Evolutionary conservation across 2,329 filamentous ascomycete species (phyloP).

Genomic region (Aspergillus proliferans): DNA sequence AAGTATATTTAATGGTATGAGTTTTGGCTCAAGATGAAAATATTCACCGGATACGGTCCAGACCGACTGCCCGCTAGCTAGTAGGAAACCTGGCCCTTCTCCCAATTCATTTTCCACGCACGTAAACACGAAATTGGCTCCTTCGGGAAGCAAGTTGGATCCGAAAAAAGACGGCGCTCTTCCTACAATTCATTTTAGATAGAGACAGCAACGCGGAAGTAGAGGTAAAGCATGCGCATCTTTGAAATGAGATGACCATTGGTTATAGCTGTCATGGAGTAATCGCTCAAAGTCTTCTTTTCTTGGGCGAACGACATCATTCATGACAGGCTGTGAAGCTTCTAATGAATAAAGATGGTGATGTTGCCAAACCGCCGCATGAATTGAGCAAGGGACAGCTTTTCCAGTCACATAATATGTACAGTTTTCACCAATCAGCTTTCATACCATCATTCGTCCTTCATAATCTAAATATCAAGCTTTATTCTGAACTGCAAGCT

Average conservation of each 20-base stretch:
- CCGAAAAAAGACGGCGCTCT: slow-evolving; percentile 14
- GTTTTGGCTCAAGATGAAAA: slow-evolving; percentile 10
- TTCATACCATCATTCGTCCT: no score
- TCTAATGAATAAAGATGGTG: no score
- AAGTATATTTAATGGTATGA: slow-evolving; percentile 12
- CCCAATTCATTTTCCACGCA: slow-evolving; percentile 11
- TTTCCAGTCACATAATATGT: no score
- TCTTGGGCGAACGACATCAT: slow-evolving; percentile 9
- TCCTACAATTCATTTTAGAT: slow-evolving; percentile 9
- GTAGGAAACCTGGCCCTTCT: slow-evolving; percentile 5
- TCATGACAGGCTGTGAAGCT: slow-evolving; percentile 1
- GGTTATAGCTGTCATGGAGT: slow-evolving; percentile 9
- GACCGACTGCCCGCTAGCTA: slow-evolving; percentile 13
- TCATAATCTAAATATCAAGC: no score
- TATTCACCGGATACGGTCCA: slow-evolving; percentile 13
- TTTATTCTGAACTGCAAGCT: no score
- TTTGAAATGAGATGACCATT: slow-evolving; percentile 10
- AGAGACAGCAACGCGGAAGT: slow-evolving; percentile 9
- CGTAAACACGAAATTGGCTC: slow-evolving; percentile 9
- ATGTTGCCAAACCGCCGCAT: no score
- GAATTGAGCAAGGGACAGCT: no score
- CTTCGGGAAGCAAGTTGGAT: slow-evolving; percentile 2
- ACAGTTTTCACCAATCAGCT: no score
- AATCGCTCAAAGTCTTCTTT: slow-evolving; percentile 10
- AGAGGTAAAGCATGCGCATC: slow-evolving; percentile 2